Evolutionary conservation across 768 basidiomycete species (phyloP), one percentile per base, ranked within the genome.

Genomic region (Boletus tomentosulus): DNA sequence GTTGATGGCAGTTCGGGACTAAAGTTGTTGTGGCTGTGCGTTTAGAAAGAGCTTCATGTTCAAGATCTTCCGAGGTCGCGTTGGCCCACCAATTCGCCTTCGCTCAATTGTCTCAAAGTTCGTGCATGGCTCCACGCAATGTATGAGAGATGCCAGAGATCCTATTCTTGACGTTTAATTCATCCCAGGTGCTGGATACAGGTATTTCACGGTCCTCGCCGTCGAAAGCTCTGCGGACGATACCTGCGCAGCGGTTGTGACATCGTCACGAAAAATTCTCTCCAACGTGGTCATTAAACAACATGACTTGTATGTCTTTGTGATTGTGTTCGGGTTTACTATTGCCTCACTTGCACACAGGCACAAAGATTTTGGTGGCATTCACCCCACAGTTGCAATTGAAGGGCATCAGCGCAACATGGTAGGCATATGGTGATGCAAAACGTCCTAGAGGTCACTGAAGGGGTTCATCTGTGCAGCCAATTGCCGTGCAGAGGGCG

Each of bases 151-250:
- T 15, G 6, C 3, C 11, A 22, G 3, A 43, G 47, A 50, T 50
- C 44, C 25, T 31, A 8, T 4, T 3, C 12, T 3, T 45, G 6
- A 28, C 19, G 41, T n/a, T 25, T 33, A 8, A 30, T 16, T 12
- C 30, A 31, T 31, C 30, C 9, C 34, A 61, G 53, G 25, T 4
- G 0, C 28, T 34, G 12, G 4, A 39, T 34, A 41, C 46, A 61
- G 65, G 24, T 13, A 31, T 22, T 84, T 89, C 63, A 87, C 82
- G 1, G 83, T 90, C 13, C 78, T 91, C 8, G 87, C 83, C 8
- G 63, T 96, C 35, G 94, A 97, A 70, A 86, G 87, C 2, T 94
- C 92, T 12, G 92, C 93, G 13, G 96, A 99, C 68, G 97, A 98
- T 65, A 90, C 93, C 1, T 96, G 93, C 62, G 92, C 86, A 15